These are phyloP conservation scores for Dactylonectria estremocensis DNA, from an alignment of 2,329 filamentous ascomycete genomes.

Conservation along the genomic window DNA sequence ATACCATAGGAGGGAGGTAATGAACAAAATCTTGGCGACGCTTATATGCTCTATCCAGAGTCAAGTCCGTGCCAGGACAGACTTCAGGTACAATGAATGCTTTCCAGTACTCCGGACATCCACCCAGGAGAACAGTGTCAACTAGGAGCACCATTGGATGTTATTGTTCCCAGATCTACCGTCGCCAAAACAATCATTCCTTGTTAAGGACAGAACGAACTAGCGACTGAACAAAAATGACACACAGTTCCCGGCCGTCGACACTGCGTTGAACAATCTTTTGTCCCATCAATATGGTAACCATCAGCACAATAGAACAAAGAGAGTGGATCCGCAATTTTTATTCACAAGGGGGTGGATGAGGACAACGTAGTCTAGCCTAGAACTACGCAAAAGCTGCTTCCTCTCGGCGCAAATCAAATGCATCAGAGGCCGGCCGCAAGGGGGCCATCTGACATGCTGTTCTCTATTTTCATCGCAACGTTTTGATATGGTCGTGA, in stretches of 20 bases:
- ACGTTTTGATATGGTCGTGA: slow-evolving; percentile 3
- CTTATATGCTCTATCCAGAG: not conserved
- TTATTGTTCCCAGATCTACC: not conserved
- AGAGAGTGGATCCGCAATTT: not conserved
- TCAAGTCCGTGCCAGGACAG: not conserved
- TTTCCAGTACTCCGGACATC: not conserved
- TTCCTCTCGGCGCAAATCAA: not conserved
- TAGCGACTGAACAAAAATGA: no score
- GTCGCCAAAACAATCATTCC: no score
- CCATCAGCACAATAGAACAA: not conserved
- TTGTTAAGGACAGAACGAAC: not conserved
- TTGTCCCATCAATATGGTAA: not conserved
- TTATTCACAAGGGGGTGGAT: not conserved
- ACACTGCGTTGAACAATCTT: not conserved
- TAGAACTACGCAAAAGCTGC: not conserved
- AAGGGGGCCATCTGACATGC: slow-evolving; percentile 1
- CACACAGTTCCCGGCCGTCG: no score
- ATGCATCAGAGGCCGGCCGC: slow-evolving; percentile 3
- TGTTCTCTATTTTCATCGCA: slow-evolving; percentile 9
- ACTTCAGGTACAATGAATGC: not conserved
- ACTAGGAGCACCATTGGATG: not conserved
- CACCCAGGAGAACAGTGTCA: not conserved
- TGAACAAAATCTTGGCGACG: not conserved
- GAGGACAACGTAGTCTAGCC: not conserved
- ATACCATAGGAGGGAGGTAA: not conserved